These are phyloP conservation scores for Ascochyta pisi DNA, from an alignment of 2,329 filamentous ascomycete species.

Conservation along the genomic window DNA sequence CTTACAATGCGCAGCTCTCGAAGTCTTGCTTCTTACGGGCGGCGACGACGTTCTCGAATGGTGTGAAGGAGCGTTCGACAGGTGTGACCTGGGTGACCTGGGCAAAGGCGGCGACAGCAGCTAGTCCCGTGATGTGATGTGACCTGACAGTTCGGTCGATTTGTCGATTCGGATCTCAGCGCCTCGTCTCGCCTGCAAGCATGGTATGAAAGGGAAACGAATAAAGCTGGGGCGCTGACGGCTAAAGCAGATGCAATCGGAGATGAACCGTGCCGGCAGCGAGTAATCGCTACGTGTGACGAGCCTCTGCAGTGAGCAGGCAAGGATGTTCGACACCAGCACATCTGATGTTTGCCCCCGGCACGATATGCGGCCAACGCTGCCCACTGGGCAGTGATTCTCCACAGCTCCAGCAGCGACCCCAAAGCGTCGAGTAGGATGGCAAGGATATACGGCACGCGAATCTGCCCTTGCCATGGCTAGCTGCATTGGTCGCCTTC, in stretches of 20 bases:
- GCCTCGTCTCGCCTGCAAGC: constrained; percentile 28
- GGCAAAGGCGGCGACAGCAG: constrained; percentile 24
- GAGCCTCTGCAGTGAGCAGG: constrained; percentile 20
- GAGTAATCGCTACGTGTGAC: constrained; percentile 24
- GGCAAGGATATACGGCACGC: constrained; percentile 34
- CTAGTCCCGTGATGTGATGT: constrained; percentile 41
- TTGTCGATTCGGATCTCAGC: constrained; percentile 29
- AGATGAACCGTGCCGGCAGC: constrained; percentile 45
- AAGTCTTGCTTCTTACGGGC: constrained; percentile 13
- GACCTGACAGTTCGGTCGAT: constrained; percentile 12
- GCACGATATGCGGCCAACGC: constrained; percentile 12
- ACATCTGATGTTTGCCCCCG: constrained; percentile 19
- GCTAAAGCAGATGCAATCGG: constrained; percentile 48
- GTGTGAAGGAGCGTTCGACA: constrained; percentile 28
- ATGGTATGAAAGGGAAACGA: constrained; percentile 37
- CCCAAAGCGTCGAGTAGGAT: constrained; percentile 19
- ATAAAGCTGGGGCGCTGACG: constrained; percentile 16
- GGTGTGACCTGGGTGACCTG: constrained; percentile 39
- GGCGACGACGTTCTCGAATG: constrained; percentile 18
- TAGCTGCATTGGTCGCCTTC: constrained; percentile 28
- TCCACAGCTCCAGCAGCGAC: constrained; percentile 19
- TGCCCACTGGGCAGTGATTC: constrained; percentile 20
- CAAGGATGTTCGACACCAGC: constrained; percentile 16
- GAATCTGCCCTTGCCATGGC: constrained; percentile 27
- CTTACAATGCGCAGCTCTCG: constrained; percentile 21